Evolutionary conservation across 352 stramenopile species (phyloP).

Genomic region (Pythium oligandrum): DNA sequence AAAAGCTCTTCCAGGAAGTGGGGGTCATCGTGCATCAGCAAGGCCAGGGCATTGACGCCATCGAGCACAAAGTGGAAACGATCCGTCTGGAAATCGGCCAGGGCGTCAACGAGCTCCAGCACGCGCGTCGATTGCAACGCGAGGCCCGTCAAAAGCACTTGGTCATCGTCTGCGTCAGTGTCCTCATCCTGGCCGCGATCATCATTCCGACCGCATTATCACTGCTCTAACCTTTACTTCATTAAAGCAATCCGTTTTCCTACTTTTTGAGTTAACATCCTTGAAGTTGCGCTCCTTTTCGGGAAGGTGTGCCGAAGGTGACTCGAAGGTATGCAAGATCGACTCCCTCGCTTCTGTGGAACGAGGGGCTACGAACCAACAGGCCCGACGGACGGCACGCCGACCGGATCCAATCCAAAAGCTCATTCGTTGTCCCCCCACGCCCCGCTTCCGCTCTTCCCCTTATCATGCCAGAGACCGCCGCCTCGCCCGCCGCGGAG

Average conservation of each 20-base stretch:
- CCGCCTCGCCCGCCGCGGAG: slow-evolving; percentile 13
- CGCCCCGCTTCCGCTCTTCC: neutral
- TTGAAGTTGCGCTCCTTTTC: slow-evolving; percentile 11
- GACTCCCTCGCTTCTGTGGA: slow-evolving; percentile 19
- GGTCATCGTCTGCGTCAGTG: slow-evolving; percentile 28
- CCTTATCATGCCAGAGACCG: slow-evolving; percentile 44
- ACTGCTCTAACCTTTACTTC: slow-evolving; percentile 16
- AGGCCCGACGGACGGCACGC: slow-evolving; percentile 1
- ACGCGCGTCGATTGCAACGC: slow-evolving; percentile 51
- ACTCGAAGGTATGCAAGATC: slow-evolving; percentile 8
- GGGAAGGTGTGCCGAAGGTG: slow-evolving; percentile 6
- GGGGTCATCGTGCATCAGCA: slow-evolving; percentile 57
- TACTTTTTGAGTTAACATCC: neutral
- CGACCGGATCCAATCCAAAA: slow-evolving; percentile 1
- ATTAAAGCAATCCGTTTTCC: neutral
- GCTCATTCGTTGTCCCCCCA: slow-evolving; percentile 5
- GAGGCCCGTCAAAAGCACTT: slow-evolving; percentile 66
- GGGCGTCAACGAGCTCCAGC: slow-evolving; percentile 62
- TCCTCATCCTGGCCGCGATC: slow-evolving; percentile 37
- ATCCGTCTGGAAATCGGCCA: slow-evolving; percentile 71
- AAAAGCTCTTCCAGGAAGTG: slow-evolving; percentile 66
- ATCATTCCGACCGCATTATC: slow-evolving; percentile 47
- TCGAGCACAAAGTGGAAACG: slow-evolving; percentile 65
- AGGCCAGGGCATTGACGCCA: slow-evolving; percentile 64
- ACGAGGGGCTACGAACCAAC: slow-evolving; percentile 5